These are phyloP conservation scores for Nannizziopsis arthrosporioides DNA, from an alignment of 2,329 filamentous ascomycete species.

Conservation along the genomic window DNA sequence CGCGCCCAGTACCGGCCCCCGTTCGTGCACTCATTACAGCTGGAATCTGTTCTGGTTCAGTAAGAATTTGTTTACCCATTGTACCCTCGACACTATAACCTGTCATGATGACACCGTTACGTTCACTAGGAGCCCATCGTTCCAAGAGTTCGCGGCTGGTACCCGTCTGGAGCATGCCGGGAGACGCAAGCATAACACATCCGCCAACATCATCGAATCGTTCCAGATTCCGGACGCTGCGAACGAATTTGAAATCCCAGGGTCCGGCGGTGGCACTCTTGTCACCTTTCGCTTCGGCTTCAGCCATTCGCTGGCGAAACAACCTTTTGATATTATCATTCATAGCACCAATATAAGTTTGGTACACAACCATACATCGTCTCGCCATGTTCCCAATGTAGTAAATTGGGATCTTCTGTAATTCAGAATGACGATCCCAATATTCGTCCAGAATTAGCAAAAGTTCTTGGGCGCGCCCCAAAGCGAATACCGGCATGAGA, in stretches of 20 bases:
- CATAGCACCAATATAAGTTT: slow-evolving; percentile 97
- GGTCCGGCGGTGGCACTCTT: slow-evolving; percentile 59
- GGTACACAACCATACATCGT: slow-evolving; percentile 97
- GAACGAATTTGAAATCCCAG: slow-evolving; percentile 94
- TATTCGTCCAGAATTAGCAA: slow-evolving; percentile 93
- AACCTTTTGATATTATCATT: slow-evolving; percentile 97
- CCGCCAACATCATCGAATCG: slow-evolving; percentile 91
- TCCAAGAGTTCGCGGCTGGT: slow-evolving; percentile 87
- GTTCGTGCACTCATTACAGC: slow-evolving; percentile 72
- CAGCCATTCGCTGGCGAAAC: slow-evolving; percentile 85
- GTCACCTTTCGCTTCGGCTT: slow-evolving; percentile 71
- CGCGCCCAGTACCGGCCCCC: slow-evolving; percentile 42
- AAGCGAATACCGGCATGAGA: slow-evolving; percentile 86
- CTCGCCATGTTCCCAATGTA: slow-evolving; percentile 90
- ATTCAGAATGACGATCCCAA: slow-evolving; percentile 80
- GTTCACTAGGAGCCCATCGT: slow-evolving; percentile 88
- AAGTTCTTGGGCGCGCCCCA: slow-evolving; percentile 86
- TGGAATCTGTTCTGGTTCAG: slow-evolving; percentile 87
- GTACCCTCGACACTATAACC: slow-evolving; percentile 98
- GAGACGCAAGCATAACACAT: slow-evolving; percentile 93
- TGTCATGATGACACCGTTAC: slow-evolving; percentile 97
- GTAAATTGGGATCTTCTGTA: slow-evolving; percentile 86
- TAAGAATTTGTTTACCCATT: slow-evolving; percentile 92
- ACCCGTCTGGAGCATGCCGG: slow-evolving; percentile 96
- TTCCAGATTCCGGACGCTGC: slow-evolving; percentile 83